These are phyloP conservation scores for Quaeritorhiza haematococci DNA, from an alignment of 371 early-diverging fungal species.

Conservation along the genomic window DNA sequence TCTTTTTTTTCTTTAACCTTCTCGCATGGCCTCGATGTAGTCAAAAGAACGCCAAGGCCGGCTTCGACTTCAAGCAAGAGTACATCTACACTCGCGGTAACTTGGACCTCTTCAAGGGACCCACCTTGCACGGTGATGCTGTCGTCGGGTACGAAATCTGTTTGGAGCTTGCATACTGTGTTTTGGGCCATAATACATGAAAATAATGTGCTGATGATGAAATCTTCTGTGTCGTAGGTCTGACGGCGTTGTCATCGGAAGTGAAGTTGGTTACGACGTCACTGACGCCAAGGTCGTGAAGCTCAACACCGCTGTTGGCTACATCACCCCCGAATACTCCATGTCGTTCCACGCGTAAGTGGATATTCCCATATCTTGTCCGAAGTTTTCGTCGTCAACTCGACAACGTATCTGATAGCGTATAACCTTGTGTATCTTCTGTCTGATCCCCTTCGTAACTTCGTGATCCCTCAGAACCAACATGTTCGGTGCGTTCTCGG, in stretches of 20 bases:
- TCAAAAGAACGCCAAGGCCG: constrained; percentile 67
- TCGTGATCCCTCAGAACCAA: constrained; percentile 24
- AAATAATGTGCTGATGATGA: constrained; percentile 12
- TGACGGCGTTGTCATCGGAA: constrained; percentile 85
- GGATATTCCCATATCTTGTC: not conserved
- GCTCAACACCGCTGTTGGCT: constrained; percentile 81
- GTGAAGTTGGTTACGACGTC: constrained; percentile 88
- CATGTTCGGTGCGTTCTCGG: constrained; percentile 68
- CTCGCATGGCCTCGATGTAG: constrained; percentile 16
- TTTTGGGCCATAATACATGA: too few relatives aligned
- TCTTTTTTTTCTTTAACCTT: not conserved
- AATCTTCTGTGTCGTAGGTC: constrained; percentile 45
- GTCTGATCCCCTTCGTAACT: constrained; percentile 3
- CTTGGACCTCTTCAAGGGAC: constrained; percentile 78
- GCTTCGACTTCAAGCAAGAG: constrained; percentile 79
- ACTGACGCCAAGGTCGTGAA: constrained; percentile 75
- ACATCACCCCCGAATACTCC: constrained; percentile 79
- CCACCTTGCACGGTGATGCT: constrained; percentile 68
- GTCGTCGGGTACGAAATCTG: constrained; percentile 58
- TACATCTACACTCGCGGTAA: constrained; percentile 64
- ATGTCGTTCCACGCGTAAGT: constrained; percentile 77
- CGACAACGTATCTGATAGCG: not conserved
- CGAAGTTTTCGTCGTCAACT: not conserved
- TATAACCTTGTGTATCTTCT: not conserved
- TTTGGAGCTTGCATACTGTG: too few relatives aligned